phyloP scores from a whole-genome alignment of 345 rosid genomes.

The Clausena lansium region DNA sequence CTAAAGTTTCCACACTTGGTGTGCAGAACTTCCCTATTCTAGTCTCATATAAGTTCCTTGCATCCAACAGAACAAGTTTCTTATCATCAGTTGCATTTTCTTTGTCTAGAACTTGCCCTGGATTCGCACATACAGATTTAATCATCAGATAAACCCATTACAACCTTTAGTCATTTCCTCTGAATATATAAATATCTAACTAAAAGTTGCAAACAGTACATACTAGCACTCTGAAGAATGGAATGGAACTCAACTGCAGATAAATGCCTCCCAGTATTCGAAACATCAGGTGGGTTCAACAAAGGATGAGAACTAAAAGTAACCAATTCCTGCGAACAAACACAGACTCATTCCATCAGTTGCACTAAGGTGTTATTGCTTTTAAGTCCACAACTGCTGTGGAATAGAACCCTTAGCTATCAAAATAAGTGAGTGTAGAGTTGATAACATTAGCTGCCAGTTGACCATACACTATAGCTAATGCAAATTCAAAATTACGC shows the following conservation, averaged over 20 bases:
- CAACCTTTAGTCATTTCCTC: not conserved
- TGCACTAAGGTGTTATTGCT: too few relatives aligned
- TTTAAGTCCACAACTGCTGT: too few relatives aligned
- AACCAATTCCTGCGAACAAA: slow-evolving; percentile 69
- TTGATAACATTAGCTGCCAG: too few relatives aligned
- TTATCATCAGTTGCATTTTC: slow-evolving; percentile 33
- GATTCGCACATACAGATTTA: not conserved
- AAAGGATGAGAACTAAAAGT: slow-evolving; percentile 71
- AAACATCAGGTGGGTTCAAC: slow-evolving; percentile 61
- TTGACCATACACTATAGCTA: not conserved
- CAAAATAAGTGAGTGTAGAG: too few relatives aligned
- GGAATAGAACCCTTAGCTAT: too few relatives aligned
- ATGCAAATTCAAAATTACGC: not conserved
- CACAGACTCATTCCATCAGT: not conserved
- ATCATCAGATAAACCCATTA: slow-evolving; percentile 1
- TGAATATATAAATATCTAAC: not conserved
- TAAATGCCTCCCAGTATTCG: slow-evolving; percentile 82
- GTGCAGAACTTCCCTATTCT: slow-evolving; percentile 79
- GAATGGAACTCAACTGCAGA: slow-evolving; percentile 88
- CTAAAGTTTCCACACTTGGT: slow-evolving; percentile 72
- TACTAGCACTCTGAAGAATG: slow-evolving; percentile 65
- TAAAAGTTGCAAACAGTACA: not conserved
- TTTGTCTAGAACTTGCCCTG: slow-evolving; percentile 35
- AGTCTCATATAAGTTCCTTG: slow-evolving; percentile 88
- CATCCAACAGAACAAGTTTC: slow-evolving; percentile 74